Evolutionary conservation across 148 eudicot species (phyloP).

Genomic region (Linanthus parryae): DNA sequence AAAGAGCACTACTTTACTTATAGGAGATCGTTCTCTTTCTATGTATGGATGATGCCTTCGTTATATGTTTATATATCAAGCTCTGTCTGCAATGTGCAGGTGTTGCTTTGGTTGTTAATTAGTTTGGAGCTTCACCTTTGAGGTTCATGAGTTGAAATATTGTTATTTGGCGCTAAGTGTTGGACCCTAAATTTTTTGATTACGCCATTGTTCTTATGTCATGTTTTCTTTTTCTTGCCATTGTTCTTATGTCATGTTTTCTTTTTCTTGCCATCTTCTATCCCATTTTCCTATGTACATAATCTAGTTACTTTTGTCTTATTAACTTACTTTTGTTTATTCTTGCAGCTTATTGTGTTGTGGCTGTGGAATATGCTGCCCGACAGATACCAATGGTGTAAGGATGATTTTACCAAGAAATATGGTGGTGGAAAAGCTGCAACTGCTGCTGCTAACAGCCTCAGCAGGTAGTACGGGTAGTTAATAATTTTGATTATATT

Average conservation of each 20-base stretch:
- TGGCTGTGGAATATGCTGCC: conserved; percentile 2
- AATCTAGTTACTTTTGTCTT: neutral
- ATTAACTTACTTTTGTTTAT: too few relatives aligned
- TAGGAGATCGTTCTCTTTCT: neutral
- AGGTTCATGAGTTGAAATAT: neutral
- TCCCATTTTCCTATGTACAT: neutral
- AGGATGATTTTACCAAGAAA: neutral
- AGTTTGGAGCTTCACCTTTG: neutral
- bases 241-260: neutral
- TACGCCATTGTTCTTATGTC: neutral
- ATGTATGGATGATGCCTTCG: too few relatives aligned
- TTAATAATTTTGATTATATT: too few relatives aligned
- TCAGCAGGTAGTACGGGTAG: neutral
- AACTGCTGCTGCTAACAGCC: neutral
- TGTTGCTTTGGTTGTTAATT: too few relatives aligned
- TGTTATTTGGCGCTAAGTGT: neutral
- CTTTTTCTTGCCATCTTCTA: too few relatives aligned
- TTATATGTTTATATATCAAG: too few relatives aligned
- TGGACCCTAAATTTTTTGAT: too few relatives aligned
- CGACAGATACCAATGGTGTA: conserved; percentile 1
- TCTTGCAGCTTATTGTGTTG: neutral
- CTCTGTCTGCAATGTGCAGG: too few relatives aligned
- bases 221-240: neutral
- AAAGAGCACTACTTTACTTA: too few relatives aligned
- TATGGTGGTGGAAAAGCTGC: neutral